Evolutionary conservation across 2,329 filamentous ascomycete genomes (phyloP).

Genomic region (Anthostomella pinea): DNA sequence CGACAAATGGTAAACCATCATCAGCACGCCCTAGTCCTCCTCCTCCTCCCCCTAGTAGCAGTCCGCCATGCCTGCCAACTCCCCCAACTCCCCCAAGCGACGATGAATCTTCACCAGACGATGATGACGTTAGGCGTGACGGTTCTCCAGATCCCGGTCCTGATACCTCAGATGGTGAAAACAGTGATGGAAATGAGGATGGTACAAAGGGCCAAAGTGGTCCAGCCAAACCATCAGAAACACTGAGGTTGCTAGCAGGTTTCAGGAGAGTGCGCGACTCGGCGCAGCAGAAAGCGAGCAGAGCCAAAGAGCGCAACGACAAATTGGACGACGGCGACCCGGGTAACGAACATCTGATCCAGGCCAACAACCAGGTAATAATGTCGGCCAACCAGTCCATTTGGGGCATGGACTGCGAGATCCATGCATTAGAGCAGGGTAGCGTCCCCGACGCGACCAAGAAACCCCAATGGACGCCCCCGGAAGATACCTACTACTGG

Average conservation of each 20-base stretch:
- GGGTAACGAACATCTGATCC: conserved; percentile 13
- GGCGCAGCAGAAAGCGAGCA: conserved; percentile 6
- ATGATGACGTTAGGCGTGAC: background rate
- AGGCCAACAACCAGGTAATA: conserved; percentile 22
- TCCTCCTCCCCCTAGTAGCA: conserved; percentile 2
- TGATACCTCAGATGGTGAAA: too few relatives aligned
- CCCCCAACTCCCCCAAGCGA: background rate
- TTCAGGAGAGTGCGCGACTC: conserved; percentile 1
- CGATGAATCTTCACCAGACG: background rate
- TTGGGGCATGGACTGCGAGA: conserved; percentile 18
- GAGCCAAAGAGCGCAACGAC: conserved; percentile 6
- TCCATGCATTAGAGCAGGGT: conserved; percentile 10
- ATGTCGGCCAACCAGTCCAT: conserved; percentile 20
- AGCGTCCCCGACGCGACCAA: conserved; percentile 2
- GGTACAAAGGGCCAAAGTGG: background rate
- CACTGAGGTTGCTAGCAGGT: background rate
- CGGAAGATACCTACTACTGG: conserved; percentile 3
- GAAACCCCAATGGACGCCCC: conserved; percentile 2
- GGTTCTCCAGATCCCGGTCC: too few relatives aligned
- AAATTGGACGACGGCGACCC: conserved; percentile 18
- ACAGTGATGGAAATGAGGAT: background rate
- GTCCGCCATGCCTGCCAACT: background rate
- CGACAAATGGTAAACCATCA: too few relatives aligned
- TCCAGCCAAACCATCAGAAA: background rate
- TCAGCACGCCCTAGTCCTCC: too few relatives aligned